phyloP scores from a whole-genome alignment of 106 monocot genomes.

The Acorus calamus region DNA sequence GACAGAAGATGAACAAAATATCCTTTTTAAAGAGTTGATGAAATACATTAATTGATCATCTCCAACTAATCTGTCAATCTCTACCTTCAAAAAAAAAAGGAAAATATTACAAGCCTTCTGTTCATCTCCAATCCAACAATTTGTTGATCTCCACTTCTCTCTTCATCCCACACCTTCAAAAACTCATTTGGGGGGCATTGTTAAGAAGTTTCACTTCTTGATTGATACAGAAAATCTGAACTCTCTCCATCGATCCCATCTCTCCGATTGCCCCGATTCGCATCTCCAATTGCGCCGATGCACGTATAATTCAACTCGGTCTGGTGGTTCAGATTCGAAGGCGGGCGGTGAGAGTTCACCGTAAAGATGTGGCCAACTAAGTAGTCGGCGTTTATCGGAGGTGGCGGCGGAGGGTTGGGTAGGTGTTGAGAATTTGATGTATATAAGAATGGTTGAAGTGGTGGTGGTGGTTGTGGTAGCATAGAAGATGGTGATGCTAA shows the following conservation, averaged over 20 bases:
- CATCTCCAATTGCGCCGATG: slow-evolving; percentile 16
- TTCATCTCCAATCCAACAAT: too few species aligned
- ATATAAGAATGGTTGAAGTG: slow-evolving; percentile 37
- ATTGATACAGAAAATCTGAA: too few species aligned
- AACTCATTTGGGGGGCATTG: too few species aligned
- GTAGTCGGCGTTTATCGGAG: slow-evolving; percentile 39
- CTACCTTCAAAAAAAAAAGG: too few species aligned
- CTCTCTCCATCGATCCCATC: slow-evolving; percentile 1
- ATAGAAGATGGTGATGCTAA: too few species aligned
- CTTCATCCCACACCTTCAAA: too few species aligned
- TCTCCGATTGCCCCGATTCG: slow-evolving; percentile 3
- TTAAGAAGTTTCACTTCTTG: too few species aligned
- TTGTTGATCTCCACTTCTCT: too few species aligned
- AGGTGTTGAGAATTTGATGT: neutral
- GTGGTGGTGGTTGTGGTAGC: slow-evolving; percentile 11
- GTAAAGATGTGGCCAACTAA: slow-evolving; percentile 60
- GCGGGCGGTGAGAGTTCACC: slow-evolving; percentile 23
- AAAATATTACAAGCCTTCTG: too few species aligned
- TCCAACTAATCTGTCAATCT: neutral
- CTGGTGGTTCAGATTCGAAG: slow-evolving; percentile 9
- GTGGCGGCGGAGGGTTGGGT: slow-evolving; percentile 27
- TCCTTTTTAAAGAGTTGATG: neutral
- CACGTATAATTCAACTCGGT: slow-evolving; percentile 28
- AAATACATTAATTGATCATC: neutral
- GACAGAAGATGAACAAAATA: neutral